These are phyloP conservation scores for Beauveria sp. DNA, from an alignment of 2,329 filamentous ascomycete genomes.

Conservation along the genomic window DNA sequence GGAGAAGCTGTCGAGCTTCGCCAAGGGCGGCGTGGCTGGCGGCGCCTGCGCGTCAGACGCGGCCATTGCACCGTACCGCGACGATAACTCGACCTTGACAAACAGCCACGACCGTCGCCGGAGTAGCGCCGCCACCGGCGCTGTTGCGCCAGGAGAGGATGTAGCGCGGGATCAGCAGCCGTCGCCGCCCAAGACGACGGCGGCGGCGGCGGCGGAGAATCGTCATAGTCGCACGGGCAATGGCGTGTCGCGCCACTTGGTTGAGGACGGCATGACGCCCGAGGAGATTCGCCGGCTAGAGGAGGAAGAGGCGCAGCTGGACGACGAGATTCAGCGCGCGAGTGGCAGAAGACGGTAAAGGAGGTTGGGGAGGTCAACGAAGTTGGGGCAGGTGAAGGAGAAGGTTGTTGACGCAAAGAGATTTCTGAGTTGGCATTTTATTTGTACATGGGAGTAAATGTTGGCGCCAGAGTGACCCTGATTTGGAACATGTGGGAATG, in stretches of 20 bases:
- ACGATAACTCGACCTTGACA: not conserved
- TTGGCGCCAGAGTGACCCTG: not conserved
- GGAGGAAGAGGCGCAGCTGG: constrained; percentile 50
- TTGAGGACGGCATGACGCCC: constrained; percentile 54
- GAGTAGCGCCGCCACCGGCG: not conserved
- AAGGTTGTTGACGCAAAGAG: not conserved
- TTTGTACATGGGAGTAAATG: not conserved
- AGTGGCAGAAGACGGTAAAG: constrained; percentile 19
- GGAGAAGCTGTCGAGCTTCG: constrained; percentile 23
- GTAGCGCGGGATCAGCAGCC: not conserved
- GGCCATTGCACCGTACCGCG: constrained; percentile 6
- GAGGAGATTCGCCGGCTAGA: constrained; percentile 48
- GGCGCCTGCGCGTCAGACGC: not conserved
- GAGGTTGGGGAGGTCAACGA: too few species aligned
- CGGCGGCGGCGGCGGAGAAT: not conserved
- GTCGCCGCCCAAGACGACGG: not conserved
- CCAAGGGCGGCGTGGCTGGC: constrained; percentile 27
- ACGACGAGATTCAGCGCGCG: constrained; percentile 46
- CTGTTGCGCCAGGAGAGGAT: not conserved
- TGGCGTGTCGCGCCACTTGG: constrained; percentile 35
- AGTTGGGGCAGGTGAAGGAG: too few species aligned
- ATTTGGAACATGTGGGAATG: too few species aligned
- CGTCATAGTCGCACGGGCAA: constrained; percentile 16
- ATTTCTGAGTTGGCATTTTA: not conserved
- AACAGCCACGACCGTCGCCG: not conserved